Evolutionary conservation across 1,139 yeast genomes (phyloP), one percentile per base, ranked within the genome.

Genomic region (Hansenula lynferdii): DNA sequence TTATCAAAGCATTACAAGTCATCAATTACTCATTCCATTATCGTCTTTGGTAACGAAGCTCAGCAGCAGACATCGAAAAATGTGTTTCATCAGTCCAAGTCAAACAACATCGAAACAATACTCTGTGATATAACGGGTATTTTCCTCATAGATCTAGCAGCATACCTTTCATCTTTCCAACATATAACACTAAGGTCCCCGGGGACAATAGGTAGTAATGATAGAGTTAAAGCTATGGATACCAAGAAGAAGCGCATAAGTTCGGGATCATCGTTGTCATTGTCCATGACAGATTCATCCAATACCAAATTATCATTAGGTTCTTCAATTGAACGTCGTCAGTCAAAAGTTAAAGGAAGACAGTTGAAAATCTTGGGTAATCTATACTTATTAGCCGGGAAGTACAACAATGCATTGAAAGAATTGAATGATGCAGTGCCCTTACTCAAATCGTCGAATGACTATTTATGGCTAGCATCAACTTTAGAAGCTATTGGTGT

Each of bases 391-490:
- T 61, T 92, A 34, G 83, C 96, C 0, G 98, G 98, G 0, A 75
- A 85, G 42, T 71, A 83, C 38, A 59, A 69, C 12, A 86, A 80
- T 42, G 95, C 97, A 0, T 56, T 89, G 38, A 67, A 70, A 25
- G 76, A 79, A 42, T 84, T 89, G 48, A 72, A 80, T 11, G 96
- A 89, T 30, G 80, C 97, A 0, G 71, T 85, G 2, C 54, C 67
- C 2, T 65, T 72, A 27, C 62, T 89, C 39, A 77, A 77, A 43
- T 69, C 76, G 25, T 69, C 81, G 2, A 80, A 80, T 37, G 98
- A 92, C 58, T 75, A 75, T 52, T 64, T 92, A 17, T 92, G 98
- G 98, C 69, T 86, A 21, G 97, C 83, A 0, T 82, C 92, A 31
- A 80, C 96, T 0, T 57, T 90, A 17, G 97, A 89, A 51, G 89